These are phyloP conservation scores for Kwoniella dejecticola DNA, from an alignment of 768 basidiomycete species.

Conservation along the genomic window DNA sequence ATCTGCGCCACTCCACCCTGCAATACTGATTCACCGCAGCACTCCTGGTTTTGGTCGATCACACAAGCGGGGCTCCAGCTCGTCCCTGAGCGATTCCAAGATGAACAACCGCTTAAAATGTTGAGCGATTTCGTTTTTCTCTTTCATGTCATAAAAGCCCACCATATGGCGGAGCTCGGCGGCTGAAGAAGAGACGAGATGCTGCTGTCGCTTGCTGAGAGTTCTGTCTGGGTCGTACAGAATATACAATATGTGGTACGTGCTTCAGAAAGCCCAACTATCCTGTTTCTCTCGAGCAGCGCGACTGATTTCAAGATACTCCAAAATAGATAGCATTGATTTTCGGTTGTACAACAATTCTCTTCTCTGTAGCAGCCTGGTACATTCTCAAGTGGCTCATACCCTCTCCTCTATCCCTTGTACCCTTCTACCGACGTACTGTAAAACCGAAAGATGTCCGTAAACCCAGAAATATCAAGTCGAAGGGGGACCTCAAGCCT, in stretches of 20 bases:
- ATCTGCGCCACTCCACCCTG: too few species aligned
- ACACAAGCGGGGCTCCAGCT: neutral
- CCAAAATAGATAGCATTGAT: constrained; percentile 10
- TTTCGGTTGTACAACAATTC: constrained; percentile 3
- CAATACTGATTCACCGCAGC: too few species aligned
- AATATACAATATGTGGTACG: constrained; percentile 18
- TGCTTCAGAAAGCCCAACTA: neutral
- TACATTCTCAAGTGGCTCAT: constrained; percentile 10
- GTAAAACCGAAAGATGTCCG: neutral
- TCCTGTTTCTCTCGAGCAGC: too few species aligned
- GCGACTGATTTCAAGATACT: neutral
- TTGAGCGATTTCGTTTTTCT: too few species aligned
- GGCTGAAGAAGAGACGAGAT: neutral
- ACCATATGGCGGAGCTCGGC: neutral
- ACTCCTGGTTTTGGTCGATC: too few species aligned
- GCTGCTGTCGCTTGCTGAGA: neutral
- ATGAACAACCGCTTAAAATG: too few species aligned
- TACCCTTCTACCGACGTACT: neutral
- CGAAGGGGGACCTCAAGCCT: constrained; percentile 5
- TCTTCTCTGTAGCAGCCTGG: constrained; percentile 10
- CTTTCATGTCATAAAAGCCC: too few species aligned
- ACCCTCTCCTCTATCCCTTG: neutral
- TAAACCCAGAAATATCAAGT: neutral
- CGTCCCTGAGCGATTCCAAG: too few species aligned
- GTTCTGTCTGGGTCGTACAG: constrained; percentile 5